Evolutionary conservation across 257 asterid species (phyloP).

Genomic region (Prunella vulgaris): DNA sequence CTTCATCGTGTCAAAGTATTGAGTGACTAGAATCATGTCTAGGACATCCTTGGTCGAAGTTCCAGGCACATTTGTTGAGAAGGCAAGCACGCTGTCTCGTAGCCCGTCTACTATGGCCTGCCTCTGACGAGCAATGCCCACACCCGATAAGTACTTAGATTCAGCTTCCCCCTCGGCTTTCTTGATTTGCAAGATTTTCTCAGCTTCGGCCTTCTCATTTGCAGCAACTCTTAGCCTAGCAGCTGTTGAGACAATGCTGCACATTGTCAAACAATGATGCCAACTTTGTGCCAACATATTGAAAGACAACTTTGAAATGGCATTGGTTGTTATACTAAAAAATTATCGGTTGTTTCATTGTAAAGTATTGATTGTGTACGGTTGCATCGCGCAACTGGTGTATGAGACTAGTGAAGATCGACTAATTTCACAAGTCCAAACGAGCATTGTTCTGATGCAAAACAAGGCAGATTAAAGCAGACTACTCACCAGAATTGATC

Average conservation of each 20-base stretch:
- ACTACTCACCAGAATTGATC: conserved; percentile 42
- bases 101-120: conserved; percentile 31
- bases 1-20: conserved; percentile 33
- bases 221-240: conserved; percentile 34
- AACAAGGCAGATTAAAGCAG: no score
- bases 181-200: conserved; percentile 2
- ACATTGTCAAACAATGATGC: no score
- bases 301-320: no score
- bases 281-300: no score
- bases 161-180: conserved; percentile 32
- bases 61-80: conserved; percentile 27
- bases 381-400: no score
- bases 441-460: no score
- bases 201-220: conserved; percentile 27
- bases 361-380: no score
- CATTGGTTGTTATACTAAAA: no score
- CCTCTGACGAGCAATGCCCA: conserved; percentile 29
- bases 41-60: conserved; percentile 28
- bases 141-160: conserved; percentile 29
- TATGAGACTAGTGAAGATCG: no score
- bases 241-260: conserved; percentile 20
- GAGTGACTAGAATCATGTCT: conserved; percentile 32
- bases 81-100: conserved; percentile 25
- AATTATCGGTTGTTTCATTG: no score
- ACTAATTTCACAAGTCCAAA: no score